Evolutionary conservation across 768 basidiomycete species (phyloP).

Genomic region (Termitomyces sp.): DNA sequence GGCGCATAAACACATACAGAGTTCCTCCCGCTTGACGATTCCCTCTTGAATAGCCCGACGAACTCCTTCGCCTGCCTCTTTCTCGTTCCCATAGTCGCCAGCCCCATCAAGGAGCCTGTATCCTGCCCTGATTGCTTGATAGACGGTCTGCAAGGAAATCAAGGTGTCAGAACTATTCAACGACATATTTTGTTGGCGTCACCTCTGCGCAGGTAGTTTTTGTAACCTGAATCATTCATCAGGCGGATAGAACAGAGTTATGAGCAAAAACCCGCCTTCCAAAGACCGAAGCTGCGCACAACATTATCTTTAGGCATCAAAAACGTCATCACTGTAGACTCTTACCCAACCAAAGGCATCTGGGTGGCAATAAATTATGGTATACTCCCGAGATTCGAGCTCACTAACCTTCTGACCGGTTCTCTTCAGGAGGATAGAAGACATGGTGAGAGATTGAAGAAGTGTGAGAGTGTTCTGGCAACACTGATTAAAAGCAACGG

Average conservation of each 20-base stretch:
- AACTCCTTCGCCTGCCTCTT: conserved; percentile 77
- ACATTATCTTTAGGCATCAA: conserved; percentile 6
- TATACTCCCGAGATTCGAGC: background rate
- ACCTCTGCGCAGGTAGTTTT: conserved; percentile 59
- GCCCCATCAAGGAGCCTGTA: conserved; percentile 87
- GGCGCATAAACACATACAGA: conserved; percentile 41
- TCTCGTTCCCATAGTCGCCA: conserved; percentile 87
- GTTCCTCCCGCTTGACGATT: conserved; percentile 80
- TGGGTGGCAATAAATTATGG: conserved; percentile 18
- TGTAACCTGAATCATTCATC: conserved; percentile 48
- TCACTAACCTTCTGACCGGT: conserved; percentile 51
- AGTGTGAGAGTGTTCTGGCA: conserved; percentile 3
- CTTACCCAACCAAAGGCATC: conserved; percentile 74
- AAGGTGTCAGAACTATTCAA: background rate
- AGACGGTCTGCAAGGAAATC: conserved; percentile 53
- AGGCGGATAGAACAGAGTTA: conserved; percentile 21
- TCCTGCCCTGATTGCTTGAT: conserved; percentile 80
- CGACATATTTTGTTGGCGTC: conserved; percentile 12
- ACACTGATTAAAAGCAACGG: background rate
- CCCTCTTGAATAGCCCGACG: conserved; percentile 75
- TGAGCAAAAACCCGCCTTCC: conserved; percentile 45
- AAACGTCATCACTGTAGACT: background rate
- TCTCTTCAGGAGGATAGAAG: conserved; percentile 48
- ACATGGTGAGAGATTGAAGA: conserved; percentile 30
- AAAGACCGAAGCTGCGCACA: conserved; percentile 53